Conservation (phyloP, 1,284 basidiomycete genomes). For the Rhodofomes roseus region DNA sequence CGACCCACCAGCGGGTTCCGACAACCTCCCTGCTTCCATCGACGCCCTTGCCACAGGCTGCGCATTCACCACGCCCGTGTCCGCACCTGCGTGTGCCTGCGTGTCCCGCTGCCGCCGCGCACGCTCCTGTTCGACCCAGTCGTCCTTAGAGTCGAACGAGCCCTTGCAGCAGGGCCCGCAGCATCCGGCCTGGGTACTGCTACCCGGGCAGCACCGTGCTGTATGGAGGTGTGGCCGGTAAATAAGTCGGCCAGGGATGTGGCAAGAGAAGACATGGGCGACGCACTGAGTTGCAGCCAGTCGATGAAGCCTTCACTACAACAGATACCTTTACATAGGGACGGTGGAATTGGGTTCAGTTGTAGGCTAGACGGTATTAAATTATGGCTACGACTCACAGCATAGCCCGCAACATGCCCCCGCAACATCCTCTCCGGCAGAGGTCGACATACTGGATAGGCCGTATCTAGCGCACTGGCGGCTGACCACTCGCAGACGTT, state of each 20-base stretch:
- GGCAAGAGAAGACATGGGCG: neutral
- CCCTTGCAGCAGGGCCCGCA: constrained; percentile 3
- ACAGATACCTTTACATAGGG: constrained; percentile 1
- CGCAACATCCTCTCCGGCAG: neutral
- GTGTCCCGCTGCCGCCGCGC: neutral
- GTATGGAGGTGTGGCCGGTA: neutral
- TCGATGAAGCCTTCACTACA: neutral
- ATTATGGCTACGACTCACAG: too few species aligned
- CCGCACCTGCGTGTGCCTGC: neutral
- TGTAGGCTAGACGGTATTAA: too few species aligned
- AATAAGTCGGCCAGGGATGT: too few species aligned
- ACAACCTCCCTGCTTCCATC: neutral
- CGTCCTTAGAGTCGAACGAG: constrained; percentile 3
- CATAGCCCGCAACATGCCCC: neutral
- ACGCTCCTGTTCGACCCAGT: neutral
- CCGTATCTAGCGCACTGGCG: too few species aligned
- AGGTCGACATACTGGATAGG: neutral
- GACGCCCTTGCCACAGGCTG: neutral
- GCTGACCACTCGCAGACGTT: too few species aligned
- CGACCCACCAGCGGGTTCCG: neutral
- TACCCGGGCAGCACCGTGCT: neutral
- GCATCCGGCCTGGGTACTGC: neutral
- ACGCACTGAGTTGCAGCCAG: constrained; percentile 5
- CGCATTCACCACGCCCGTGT: neutral
- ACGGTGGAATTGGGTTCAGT: too few species aligned